Conservation (phyloP, 352 stramenopile species). For the Peronospora tabacina region DNA sequence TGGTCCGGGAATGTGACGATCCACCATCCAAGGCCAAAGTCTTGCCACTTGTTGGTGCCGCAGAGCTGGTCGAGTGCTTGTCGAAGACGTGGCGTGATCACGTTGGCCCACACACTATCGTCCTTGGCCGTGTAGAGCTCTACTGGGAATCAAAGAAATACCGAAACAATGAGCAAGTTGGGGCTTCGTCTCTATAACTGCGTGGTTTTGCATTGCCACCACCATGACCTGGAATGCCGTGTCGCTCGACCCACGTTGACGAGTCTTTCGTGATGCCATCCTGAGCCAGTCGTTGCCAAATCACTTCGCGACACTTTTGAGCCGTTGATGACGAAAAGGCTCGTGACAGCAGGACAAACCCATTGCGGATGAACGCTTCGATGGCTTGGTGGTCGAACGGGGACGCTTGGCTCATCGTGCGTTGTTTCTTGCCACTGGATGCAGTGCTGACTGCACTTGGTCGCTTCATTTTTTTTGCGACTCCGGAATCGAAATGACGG, state of each 20-base stretch:
- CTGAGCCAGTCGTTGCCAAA: constrained; percentile 33
- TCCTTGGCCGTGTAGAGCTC: constrained; percentile 42
- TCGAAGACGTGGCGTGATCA: constrained; percentile 39
- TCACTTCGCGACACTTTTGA: constrained; percentile 35
- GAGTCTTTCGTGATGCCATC: constrained; percentile 37
- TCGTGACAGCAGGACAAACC: constrained; percentile 54
- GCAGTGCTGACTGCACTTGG: neutral
- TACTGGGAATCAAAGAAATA: constrained; percentile 10
- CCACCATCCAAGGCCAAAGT: constrained; percentile 80
- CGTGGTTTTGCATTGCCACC: neutral
- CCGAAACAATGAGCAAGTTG: neutral
- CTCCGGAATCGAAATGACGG: neutral
- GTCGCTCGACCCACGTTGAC: constrained; percentile 48
- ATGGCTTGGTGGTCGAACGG: constrained; percentile 32
- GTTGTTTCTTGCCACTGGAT: constrained; percentile 14
- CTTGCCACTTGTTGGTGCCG: constrained; percentile 47
- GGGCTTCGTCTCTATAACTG: neutral
- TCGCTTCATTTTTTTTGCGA: neutral
- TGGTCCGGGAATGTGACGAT: constrained; percentile 73
- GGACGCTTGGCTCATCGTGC: neutral
- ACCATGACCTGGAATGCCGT: constrained; percentile 43
- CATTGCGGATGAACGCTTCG: constrained; percentile 50
- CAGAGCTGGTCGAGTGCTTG: constrained; percentile 64
- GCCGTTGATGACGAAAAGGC: constrained; percentile 45
- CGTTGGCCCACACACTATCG: constrained; percentile 34